phyloP scores from a whole-genome alignment of 192 early-diverging fungal genomes.

The Cetraspora pellucida region DNA sequence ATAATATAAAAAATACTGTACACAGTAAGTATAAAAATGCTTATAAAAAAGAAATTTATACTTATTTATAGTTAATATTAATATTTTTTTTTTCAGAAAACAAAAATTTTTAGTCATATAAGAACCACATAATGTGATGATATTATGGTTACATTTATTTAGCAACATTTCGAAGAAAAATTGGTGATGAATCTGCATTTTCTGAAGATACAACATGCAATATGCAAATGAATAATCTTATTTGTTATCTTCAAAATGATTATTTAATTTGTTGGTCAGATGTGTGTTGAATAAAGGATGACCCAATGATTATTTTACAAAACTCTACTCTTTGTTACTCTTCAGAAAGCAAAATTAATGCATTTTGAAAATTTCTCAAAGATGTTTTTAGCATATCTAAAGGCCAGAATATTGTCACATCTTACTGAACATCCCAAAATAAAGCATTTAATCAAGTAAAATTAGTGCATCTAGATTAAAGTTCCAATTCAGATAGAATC shows the following conservation, averaged over 20 bases:
- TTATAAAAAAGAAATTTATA: not conserved
- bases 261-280: not conserved
- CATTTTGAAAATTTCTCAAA: not conserved
- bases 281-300: not conserved
- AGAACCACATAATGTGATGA: not conserved
- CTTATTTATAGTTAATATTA: not conserved
- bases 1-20: not conserved
- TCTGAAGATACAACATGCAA: not conserved
- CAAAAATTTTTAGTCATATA: not conserved
- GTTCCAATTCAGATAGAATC: too few species aligned
- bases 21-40: not conserved
- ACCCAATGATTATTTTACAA: not conserved
- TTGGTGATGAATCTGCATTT: not conserved
- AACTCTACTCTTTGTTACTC: not conserved
- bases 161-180: not conserved
- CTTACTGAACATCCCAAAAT: not conserved
- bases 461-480: not conserved
- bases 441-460: not conserved
- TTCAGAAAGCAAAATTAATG: not conserved
- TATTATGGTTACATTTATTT: not conserved
- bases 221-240: not conserved
- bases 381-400: not conserved
- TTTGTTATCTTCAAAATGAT: not conserved
- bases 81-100: not conserved
- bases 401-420: not conserved